Conservation (phyloP, 2,329 filamentous ascomycete genomes). For the Diaporthe citri region DNA sequence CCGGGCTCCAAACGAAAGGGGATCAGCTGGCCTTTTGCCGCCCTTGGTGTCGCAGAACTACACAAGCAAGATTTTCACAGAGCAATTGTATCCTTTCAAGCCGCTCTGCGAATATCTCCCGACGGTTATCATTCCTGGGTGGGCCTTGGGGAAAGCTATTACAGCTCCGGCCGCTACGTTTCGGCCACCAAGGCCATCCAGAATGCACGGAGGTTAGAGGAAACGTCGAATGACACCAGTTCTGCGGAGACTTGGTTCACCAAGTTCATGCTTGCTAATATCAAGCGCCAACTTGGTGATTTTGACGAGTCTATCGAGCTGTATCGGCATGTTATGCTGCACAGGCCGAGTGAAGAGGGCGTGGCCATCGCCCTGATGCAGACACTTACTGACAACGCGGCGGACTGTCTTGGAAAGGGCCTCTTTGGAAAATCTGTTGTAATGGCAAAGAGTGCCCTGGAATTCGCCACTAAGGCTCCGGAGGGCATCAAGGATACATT, state of each 20-base stretch:
- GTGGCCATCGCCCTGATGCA: constrained; percentile 90
- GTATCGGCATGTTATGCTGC: constrained; percentile 79
- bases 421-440: constrained; percentile 86
- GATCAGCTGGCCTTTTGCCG: constrained; percentile 95
- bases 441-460: constrained; percentile 76
- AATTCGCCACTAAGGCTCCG: constrained; percentile 73
- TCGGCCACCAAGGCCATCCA: constrained; percentile 93
- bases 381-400: constrained; percentile 85
- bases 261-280: constrained; percentile 95
- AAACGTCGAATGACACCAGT: constrained; percentile 58
- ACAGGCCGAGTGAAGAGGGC: constrained; percentile 81
- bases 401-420: constrained; percentile 82
- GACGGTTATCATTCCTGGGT: constrained; percentile 96
- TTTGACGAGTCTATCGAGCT: constrained; percentile 85
- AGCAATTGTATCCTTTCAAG: constrained; percentile 92
- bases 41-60: constrained; percentile 91
- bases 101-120: constrained; percentile 85
- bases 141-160: constrained; percentile 96
- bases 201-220: constrained; percentile 82
- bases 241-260: constrained; percentile 89
- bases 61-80: constrained; percentile 93
- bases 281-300: constrained; percentile 91
- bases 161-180: constrained; percentile 91
- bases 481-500: constrained; percentile 77
- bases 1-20: constrained; percentile 94